Evolutionary conservation across 2,329 filamentous ascomycete species (phyloP).

Genomic region (Penicillium oxalicum): DNA sequence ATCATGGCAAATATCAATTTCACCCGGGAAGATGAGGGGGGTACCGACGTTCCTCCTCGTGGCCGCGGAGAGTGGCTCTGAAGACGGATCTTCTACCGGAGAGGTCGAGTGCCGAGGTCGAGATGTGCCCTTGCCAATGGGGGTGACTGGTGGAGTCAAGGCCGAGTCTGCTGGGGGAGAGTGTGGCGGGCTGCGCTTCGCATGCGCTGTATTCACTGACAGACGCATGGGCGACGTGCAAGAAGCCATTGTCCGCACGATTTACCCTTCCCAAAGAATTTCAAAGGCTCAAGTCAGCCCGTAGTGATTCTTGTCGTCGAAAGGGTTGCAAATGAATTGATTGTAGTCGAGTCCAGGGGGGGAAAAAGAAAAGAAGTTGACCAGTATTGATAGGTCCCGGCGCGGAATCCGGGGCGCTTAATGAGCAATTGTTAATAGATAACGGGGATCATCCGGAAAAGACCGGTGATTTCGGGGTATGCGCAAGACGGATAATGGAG

Average conservation of each 20-base stretch:
- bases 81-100: slow-evolving; percentile 1
- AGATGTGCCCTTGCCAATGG: slow-evolving; percentile 20
- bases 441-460: no score
- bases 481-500: no score
- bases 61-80: not conserved
- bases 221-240: slow-evolving; percentile 20
- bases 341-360: no score
- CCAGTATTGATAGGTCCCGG: no score
- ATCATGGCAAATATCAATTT: slow-evolving; percentile 30
- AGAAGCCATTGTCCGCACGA: slow-evolving; percentile 7
- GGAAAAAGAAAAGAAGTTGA: no score
- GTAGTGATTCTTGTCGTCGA: no score
- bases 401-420: no score
- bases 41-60: slow-evolving; percentile 6
- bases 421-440: no score
- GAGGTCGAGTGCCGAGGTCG: slow-evolving; percentile 6
- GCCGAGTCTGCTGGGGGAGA: slow-evolving; percentile 9
- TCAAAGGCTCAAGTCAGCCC: no score
- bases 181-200: slow-evolving; percentile 7
- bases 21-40: slow-evolving; percentile 28
- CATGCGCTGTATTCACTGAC: slow-evolving; percentile 23
- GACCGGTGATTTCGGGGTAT: no score
- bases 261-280: no score
- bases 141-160: slow-evolving; percentile 35
- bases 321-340: no score